These are phyloP conservation scores for Penicillium sp. DNA, from an alignment of 2,329 filamentous ascomycete species.

Conservation along the genomic window DNA sequence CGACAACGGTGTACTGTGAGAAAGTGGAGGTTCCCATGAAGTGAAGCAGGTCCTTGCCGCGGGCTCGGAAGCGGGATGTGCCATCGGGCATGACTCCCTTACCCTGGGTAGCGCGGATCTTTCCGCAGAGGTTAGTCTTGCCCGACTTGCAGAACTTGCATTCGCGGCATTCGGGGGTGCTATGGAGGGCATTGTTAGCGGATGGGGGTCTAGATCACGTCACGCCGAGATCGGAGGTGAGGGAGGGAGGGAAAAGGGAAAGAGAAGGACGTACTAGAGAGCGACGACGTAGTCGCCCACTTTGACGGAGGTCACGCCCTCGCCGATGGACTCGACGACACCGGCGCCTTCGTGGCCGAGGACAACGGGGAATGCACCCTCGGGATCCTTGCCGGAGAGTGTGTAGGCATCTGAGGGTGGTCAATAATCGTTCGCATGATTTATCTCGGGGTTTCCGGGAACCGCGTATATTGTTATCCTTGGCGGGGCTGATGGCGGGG, in stretches of 20 bases:
- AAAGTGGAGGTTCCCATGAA: conserved; percentile 99
- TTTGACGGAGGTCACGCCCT: conserved; percentile 93
- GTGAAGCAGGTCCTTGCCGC: conserved; percentile 91
- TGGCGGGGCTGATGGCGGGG: conserved; percentile 16
- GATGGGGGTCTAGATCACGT: not conserved
- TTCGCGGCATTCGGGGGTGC: conserved; percentile 92
- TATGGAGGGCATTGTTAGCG: conserved; percentile 38
- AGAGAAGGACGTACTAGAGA: conserved; percentile 64
- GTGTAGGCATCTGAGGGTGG: conserved; percentile 73
- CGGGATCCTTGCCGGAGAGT: conserved; percentile 91
- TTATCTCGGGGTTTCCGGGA: not conserved
- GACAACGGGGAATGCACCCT: conserved; percentile 87
- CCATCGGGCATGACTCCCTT: conserved; percentile 96
- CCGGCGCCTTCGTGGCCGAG: conserved; percentile 89
- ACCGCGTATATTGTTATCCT: not conserved
- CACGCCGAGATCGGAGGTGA: not conserved
- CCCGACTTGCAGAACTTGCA: conserved; percentile 99
- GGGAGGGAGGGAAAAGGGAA: too few species aligned
- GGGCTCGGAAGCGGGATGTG: conserved; percentile 88
- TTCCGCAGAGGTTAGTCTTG: conserved; percentile 98
- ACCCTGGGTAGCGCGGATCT: conserved; percentile 96
- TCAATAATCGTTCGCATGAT: conserved; percentile 1
- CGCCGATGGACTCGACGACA: conserved; percentile 87
- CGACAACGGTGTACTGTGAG: conserved; percentile 97
- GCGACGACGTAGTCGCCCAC: conserved; percentile 86